phyloP scores from a whole-genome alignment of 495 filamentous ascomycete genomes.

The Hyaloscypha bicolor region DNA sequence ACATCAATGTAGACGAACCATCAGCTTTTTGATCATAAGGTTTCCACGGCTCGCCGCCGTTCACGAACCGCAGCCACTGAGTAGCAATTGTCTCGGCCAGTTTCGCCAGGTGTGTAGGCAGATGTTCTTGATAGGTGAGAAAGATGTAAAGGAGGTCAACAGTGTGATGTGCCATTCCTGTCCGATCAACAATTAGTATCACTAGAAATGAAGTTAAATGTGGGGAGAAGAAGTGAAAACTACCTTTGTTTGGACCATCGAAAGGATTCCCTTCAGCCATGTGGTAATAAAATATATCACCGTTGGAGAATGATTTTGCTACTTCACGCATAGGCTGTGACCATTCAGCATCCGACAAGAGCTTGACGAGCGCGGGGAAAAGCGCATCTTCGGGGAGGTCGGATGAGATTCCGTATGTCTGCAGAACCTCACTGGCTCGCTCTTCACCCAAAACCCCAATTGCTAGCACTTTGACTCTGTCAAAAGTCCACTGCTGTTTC shows the following conservation, averaged over 20 bases:
- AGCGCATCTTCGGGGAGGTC: no score
- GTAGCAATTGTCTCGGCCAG: not conserved
- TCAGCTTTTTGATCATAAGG: no score
- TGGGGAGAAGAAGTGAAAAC: no score
- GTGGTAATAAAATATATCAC: not conserved
- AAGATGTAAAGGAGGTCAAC: conserved; percentile 9
- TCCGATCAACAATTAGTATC: not conserved
- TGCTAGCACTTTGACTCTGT: no score
- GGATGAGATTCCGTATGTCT: no score
- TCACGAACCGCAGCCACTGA: not conserved
- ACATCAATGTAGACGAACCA: no score
- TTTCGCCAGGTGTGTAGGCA: not conserved
- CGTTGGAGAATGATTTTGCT: not conserved
- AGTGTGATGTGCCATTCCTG: conserved; percentile 4
- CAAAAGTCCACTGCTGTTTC: no score
- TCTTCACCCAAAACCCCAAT: no score
- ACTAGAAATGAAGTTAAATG: not conserved
- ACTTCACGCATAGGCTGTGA: not conserved
- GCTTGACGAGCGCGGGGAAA: no score
- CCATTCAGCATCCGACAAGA: not conserved
- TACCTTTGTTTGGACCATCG: not conserved
- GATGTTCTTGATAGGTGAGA: not conserved
- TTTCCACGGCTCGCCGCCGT: not conserved
- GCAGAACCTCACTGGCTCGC: no score
- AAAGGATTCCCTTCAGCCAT: not conserved